Evolutionary conservation across 495 filamentous ascomycete genomes (phyloP).

Genomic region (Hypoxylon rickii): DNA sequence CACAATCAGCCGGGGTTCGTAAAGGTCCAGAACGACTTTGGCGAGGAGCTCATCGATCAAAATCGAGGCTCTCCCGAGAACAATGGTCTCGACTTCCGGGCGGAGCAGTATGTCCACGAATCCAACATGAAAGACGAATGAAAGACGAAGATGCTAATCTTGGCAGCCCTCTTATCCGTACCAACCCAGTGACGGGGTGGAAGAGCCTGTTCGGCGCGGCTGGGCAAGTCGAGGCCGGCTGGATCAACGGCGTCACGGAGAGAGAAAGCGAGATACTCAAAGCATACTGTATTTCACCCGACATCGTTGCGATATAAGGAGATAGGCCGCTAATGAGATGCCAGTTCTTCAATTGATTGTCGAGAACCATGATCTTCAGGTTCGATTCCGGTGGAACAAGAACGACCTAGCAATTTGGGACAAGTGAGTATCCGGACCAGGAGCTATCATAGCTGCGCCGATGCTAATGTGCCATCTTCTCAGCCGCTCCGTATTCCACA

Average conservation of each 20-base stretch:
- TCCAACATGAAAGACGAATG: neutral
- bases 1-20: constrained; percentile 64
- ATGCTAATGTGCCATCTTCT: neutral
- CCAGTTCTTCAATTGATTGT: constrained; percentile 61
- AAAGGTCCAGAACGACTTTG: constrained; percentile 55
- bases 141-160: constrained; percentile 50
- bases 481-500: constrained; percentile 66
- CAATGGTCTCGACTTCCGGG: constrained; percentile 60
- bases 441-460: neutral
- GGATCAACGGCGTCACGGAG: constrained; percentile 66
- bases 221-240: constrained; percentile 54
- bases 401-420: constrained; percentile 75
- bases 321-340: neutral
- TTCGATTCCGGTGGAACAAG: constrained; percentile 65
- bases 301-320: neutral
- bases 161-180: constrained; percentile 66
- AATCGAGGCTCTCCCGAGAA: constrained; percentile 69
- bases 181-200: constrained; percentile 77
- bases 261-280: constrained; percentile 64
- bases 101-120: constrained; percentile 52
- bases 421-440: constrained; percentile 41
- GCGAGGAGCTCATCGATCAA: constrained; percentile 59
- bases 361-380: constrained; percentile 77
- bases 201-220: constrained; percentile 68
- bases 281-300: constrained; percentile 53